Conservation (phyloP, 2,329 filamentous ascomycete species). For the Lasiodiplodia hormozganensis region DNA sequence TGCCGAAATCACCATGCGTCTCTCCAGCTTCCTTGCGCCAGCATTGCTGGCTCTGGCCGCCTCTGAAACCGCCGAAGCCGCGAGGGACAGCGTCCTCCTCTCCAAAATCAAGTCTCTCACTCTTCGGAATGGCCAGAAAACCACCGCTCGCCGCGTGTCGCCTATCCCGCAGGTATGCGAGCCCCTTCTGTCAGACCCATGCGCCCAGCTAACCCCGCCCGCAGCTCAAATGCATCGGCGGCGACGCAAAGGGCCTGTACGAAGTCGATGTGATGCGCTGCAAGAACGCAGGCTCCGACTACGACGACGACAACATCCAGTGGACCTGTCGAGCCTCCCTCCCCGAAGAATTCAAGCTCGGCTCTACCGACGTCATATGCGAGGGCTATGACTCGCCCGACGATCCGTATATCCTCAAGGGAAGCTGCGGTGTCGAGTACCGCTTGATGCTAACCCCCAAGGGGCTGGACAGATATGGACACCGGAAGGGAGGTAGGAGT, state of each 20-base stretch:
- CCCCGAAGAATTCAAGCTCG: constrained; percentile 73
- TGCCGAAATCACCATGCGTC: constrained; percentile 38
- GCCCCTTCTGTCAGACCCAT: not conserved
- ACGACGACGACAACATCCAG: constrained; percentile 79
- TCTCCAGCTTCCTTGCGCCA: constrained; percentile 40
- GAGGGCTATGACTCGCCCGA: constrained; percentile 81
- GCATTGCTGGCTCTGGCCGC: constrained; percentile 42
- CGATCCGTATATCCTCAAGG: constrained; percentile 87
- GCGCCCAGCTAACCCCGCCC: not conserved
- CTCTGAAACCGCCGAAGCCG: constrained; percentile 38
- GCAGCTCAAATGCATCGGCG: constrained; percentile 76
- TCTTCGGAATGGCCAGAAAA: constrained; percentile 71
- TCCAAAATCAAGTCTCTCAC: constrained; percentile 79
- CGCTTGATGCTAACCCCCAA: constrained; percentile 76
- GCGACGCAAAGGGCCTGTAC: constrained; percentile 67
- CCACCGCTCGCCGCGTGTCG: constrained; percentile 76
- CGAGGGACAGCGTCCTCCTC: constrained; percentile 62
- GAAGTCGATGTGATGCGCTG: constrained; percentile 85
- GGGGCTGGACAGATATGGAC: constrained; percentile 75
- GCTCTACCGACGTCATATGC: constrained; percentile 87
- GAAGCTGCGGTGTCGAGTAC: constrained; percentile 93
- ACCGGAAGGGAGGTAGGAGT: constrained; percentile 49
- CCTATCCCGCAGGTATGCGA: constrained; percentile 66
- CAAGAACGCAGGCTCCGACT: constrained; percentile 82
- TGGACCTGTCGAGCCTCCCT: constrained; percentile 83